Conservation (phyloP, 2,329 filamentous ascomycete species). For the Didymella pomorum region DNA sequence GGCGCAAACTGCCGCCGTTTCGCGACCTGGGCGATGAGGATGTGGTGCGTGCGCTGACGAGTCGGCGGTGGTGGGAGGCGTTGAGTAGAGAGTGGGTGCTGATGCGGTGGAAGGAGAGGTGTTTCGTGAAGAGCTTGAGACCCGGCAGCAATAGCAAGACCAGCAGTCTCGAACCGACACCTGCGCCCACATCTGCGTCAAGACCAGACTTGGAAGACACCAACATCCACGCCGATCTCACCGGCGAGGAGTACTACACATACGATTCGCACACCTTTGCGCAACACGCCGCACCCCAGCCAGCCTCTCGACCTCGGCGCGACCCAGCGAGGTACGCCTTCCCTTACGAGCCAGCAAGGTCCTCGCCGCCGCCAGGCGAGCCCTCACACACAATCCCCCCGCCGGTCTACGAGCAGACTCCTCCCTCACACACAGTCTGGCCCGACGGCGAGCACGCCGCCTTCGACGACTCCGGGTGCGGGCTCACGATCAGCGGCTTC, state of each 20-base stretch:
- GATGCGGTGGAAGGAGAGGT: constrained; percentile 65
- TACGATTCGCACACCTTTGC: constrained; percentile 15
- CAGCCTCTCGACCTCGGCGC: no score
- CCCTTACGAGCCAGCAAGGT: neutral
- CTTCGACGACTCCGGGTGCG: constrained; percentile 50
- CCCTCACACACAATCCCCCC: no score
- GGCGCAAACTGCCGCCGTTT: constrained; percentile 59
- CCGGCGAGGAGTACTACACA: neutral
- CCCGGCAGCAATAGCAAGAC: constrained; percentile 7
- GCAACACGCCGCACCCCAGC: neutral
- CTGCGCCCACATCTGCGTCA: no score
- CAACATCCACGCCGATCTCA: no score
- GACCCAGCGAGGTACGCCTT: no score
- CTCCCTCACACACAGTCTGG: neutral
- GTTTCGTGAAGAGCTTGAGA: constrained; percentile 54
- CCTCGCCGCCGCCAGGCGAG: no score
- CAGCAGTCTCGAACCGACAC: no score
- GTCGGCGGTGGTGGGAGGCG: constrained; percentile 45
- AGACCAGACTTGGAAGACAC: no score
- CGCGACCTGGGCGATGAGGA: constrained; percentile 50
- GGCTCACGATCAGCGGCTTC: constrained; percentile 63
- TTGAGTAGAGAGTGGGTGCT: constrained; percentile 60
- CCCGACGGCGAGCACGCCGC: constrained; percentile 33
- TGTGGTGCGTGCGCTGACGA: constrained; percentile 55
- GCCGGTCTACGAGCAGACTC: no score